Base-by-base conservation (phyloP, 139 green algal species). In the Parachlorella kessleri region DNA sequence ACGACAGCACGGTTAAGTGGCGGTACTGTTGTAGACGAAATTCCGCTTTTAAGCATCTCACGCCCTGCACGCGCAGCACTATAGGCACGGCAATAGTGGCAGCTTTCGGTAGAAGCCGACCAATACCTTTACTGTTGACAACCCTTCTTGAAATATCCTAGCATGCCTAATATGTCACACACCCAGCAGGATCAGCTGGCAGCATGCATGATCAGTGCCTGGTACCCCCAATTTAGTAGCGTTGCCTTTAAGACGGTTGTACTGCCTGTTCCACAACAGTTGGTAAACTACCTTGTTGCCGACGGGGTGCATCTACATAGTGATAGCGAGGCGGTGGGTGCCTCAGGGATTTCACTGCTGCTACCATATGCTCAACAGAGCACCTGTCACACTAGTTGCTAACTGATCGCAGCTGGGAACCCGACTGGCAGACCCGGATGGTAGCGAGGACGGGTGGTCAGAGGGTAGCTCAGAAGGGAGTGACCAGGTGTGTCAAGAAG, bases 231-330 rank as follows among this genome's bases (percentile, higher is more conserved):
- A 0, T 94, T 93, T 48, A 24, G 53, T 1, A 26, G 66, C 0
- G 35, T 83, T 3, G 72, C 84, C 0, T 87, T 88, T 10, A 75
- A 75, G 21, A 88, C 75, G 21, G n/a, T 76, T 1, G 3, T 92
- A 0, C 41, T 96, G 0, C 33, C 82, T 2, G 72, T 96, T 14
- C 75, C 85, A 6, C 30, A 75, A 23, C 83, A 86, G 0, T 89
- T 95, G 48, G 69, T 90, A 6, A 42, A 84, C 14, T 96, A 86
- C 42, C 81, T 97, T 23, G 71, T 92, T 4, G 80, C 89, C 23
- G 90, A 95, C 66, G 90, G 91, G 9, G 54, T 96, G 8, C 83
- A 89, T 37, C 32, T 93, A 6, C 32, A 67, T 23, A 81, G 84
- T 10, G 77, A 71, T 42, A 79, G 64, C 69, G 37, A 65, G 30